phyloP scores from a whole-genome alignment of 768 basidiomycete genomes.

The Albatrellus ellisii region DNA sequence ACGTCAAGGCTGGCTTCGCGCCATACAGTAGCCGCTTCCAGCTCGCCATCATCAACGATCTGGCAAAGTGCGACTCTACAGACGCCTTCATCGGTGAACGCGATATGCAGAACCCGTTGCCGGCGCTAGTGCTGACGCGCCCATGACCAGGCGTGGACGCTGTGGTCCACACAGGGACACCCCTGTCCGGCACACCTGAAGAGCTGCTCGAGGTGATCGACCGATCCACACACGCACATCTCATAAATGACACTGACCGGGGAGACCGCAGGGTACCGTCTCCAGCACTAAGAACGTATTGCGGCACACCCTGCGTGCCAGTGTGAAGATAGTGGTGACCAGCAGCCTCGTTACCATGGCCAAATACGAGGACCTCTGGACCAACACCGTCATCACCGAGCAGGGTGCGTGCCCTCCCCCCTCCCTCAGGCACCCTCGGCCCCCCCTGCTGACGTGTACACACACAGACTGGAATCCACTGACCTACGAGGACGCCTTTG shows the following conservation, averaged over 20 bases:
- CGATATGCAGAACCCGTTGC: too few relatives aligned
- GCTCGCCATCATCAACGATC: slow-evolving; percentile 12
- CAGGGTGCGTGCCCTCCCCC: not conserved
- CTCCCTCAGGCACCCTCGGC: not conserved
- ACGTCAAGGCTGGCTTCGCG: not conserved
- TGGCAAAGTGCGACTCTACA: slow-evolving; percentile 14
- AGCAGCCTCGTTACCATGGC: slow-evolving; percentile 3
- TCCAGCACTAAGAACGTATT: slow-evolving; percentile 9
- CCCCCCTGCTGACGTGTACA: not conserved
- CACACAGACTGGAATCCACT: slow-evolving; percentile 22
- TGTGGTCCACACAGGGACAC: slow-evolving; percentile 11
- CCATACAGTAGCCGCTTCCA: slow-evolving; percentile 10
- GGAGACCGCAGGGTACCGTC: slow-evolving; percentile 2
- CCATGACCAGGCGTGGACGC: slow-evolving; percentile 5
- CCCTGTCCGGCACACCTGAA: slow-evolving; percentile 5
- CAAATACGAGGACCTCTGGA: not conserved
- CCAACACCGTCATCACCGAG: slow-evolving; percentile 1
- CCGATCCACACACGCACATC: not conserved
- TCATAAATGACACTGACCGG: not conserved
- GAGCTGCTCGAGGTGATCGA: slow-evolving; percentile 5
- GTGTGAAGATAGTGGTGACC: slow-evolving; percentile 8
- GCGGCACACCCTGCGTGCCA: slow-evolving; percentile 1
- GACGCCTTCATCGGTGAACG: slow-evolving; percentile 12
- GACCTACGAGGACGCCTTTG: slow-evolving; percentile 20
- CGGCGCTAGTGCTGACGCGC: not conserved